Evolutionary conservation across 345 rosid genomes (phyloP), one percentile per base, ranked within the genome.

Genomic region (Euphorbia peplus): DNA sequence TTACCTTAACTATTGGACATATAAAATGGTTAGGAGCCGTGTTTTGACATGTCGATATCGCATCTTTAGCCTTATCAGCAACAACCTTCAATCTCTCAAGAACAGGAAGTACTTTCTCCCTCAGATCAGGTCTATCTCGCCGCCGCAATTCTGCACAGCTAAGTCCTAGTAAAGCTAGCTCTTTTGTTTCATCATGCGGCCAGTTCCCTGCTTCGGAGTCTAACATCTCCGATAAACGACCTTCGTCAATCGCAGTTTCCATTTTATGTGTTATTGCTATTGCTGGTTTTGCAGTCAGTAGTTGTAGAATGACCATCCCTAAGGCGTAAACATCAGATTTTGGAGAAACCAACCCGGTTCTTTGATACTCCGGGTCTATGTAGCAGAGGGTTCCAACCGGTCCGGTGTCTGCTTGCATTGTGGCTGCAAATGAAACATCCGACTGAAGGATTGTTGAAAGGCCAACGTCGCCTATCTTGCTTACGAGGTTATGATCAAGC

Each of bases 381-480:
- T 93, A 93, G 79, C 92, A 86, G 25, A 88, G 72, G 6, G 97
- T 90, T 52, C 98, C 98, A 9, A 85, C 96, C 0, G 88, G 93
- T 21, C 81, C 87, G 18, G 92, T 87, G 54, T 86, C 85, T 60
- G 76, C 84, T 73, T 63, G 76, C 70, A 66, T 69, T 21, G 84
- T 70, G 64, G 85, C 74, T 28, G 70, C 29, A 15, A 66, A 61
- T 15, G 68, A 66, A 28, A 83, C 60, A 19, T 86, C 91, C 3
- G 63, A 66, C 35, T 72, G 73, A 47, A 90, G 80, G 74, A 83
- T 78, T 52, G 85, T 86, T 51, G 98, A 85, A 41, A 93, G 86
- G 35, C 98, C 98, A 0, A 93, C 95, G 63, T 93, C 97, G 69
- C 98, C 90, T 19, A 93, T 85, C 79, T 93, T 93, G 93, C 97